Evolutionary conservation across 768 basidiomycete genomes (phyloP).

Genomic region (Calocybe cyanea): DNA sequence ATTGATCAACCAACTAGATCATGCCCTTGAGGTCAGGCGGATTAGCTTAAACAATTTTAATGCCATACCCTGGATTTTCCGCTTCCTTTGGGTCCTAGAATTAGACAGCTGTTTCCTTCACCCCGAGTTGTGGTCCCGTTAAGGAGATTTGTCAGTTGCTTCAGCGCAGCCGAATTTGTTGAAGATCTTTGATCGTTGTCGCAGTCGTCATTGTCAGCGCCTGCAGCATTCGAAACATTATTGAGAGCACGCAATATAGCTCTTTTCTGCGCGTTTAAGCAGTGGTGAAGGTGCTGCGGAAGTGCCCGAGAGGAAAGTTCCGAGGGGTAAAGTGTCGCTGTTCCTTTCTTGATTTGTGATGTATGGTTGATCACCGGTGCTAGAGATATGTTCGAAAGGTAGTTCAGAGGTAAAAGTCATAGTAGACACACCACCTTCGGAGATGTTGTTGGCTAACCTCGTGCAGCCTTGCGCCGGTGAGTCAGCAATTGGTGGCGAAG

Average conservation of each 20-base stretch:
- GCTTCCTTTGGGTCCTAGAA: slow-evolving; percentile 81
- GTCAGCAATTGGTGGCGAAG: background rate
- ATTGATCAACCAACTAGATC: slow-evolving; percentile 56
- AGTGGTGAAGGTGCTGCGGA: slow-evolving; percentile 40
- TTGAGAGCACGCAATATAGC: slow-evolving; percentile 48
- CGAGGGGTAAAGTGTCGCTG: slow-evolving; percentile 13
- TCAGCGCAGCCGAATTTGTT: slow-evolving; percentile 48
- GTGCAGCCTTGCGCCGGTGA: too few species aligned
- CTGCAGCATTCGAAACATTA: slow-evolving; percentile 10
- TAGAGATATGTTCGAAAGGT: slow-evolving; percentile 2
- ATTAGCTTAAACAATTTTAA: background rate
- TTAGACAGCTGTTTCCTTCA: slow-evolving; percentile 91
- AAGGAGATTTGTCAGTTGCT: slow-evolving; percentile 62
- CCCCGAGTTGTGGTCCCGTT: slow-evolving; percentile 71
- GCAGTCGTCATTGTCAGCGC: slow-evolving; percentile 12
- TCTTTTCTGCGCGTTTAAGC: slow-evolving; percentile 54
- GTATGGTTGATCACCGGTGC: background rate
- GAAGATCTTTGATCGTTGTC: slow-evolving; percentile 28
- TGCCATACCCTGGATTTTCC: slow-evolving; percentile 75
- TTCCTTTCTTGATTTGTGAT: slow-evolving; percentile 10
- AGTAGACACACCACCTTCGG: background rate
- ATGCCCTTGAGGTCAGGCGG: slow-evolving; percentile 2
- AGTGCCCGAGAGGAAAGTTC: slow-evolving; percentile 24
- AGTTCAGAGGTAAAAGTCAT: background rate
- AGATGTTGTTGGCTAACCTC: too few species aligned